A percentile compares a stretch with the other conserved stretches of the same genome.
Evolutionary conservation across 169 alveolate species (phyloP).

Genomic region (Cryptosporidium viatorum): DNA sequence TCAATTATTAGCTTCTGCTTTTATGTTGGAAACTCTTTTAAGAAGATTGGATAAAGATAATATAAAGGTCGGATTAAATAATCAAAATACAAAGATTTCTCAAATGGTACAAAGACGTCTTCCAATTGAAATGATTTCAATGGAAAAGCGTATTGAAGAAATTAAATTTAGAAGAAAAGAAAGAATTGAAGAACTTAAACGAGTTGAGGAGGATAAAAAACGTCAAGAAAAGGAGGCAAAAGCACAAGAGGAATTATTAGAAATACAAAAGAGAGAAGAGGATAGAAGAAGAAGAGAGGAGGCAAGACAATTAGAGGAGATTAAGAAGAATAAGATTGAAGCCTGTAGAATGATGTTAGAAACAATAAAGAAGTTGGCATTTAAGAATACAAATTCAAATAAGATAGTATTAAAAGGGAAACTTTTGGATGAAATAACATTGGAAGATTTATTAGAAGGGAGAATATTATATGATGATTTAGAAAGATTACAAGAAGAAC

Average conservation of each 20-base stretch:
- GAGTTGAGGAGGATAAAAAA: constrained; percentile 85
- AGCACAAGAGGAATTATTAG: constrained; percentile 80
- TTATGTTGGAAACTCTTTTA: constrained; percentile 33
- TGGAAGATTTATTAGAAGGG: constrained; percentile 88
- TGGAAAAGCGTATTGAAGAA: constrained; percentile 73
- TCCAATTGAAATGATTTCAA: constrained; percentile 69
- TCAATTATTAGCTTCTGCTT: constrained; percentile 45
- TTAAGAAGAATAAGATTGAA: constrained; percentile 77
- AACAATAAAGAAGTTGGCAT: constrained; percentile 83
- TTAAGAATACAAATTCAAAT: constrained; percentile 77
- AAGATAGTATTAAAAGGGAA: constrained; percentile 88
- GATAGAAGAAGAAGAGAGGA: constrained; percentile 83
- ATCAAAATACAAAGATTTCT: constrained; percentile 56
- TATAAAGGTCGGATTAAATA: constrained; percentile 32
- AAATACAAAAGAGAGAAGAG: constrained; percentile 84
- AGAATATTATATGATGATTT: constrained; percentile 88
- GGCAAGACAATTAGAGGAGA: constrained; percentile 80
- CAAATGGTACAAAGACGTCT: constrained; percentile 73
- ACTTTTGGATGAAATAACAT: constrained; percentile 86
- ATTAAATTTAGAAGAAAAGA: constrained; percentile 82
- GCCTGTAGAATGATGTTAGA: constrained; percentile 82
- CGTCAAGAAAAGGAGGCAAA: constrained; percentile 86
- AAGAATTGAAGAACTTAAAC: constrained; percentile 85
- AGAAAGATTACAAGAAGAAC: constrained; percentile 87
- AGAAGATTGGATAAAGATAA: constrained; percentile 49